phyloP scores from a whole-genome alignment of 2,329 filamentous ascomycete genomes.

The Cercospora sp. region DNA sequence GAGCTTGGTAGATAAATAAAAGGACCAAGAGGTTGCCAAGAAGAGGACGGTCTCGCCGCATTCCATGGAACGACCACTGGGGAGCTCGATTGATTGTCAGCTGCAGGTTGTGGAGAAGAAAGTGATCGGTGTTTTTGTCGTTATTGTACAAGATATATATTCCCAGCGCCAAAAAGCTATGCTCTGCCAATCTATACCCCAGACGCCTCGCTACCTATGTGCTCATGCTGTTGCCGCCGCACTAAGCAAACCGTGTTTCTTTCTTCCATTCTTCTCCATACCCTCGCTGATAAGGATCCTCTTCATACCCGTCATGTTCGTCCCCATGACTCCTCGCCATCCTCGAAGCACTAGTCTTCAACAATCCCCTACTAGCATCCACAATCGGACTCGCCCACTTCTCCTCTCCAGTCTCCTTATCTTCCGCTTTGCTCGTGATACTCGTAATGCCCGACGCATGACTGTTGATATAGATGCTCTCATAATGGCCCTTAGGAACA shows the following conservation, averaged over 20 bases:
- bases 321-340: slow-evolving; percentile 35
- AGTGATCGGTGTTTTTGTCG: no score
- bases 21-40: no score
- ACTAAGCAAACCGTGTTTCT: no score
- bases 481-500: slow-evolving; percentile 48
- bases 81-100: no score
- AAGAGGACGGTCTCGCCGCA: no score
- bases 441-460: slow-evolving; percentile 40
- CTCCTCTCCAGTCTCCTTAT: slow-evolving; percentile 28
- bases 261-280: no score
- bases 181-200: not conserved
- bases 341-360: slow-evolving; percentile 39
- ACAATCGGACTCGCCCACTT: slow-evolving; percentile 38
- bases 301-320: slow-evolving; percentile 34
- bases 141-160: no score
- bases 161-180: no score
- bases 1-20: no score
- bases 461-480: slow-evolving; percentile 53
- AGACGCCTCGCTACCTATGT: not conserved
- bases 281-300: slow-evolving; percentile 18
- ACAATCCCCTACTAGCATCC: slow-evolving; percentile 38
- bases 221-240: fast-evolving
- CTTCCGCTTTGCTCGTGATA: slow-evolving; percentile 27
- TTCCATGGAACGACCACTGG: no score
- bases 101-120: no score